Evolutionary conservation across 208 protist genomes (phyloP), one percentile per base, ranked within the genome.

Genomic region (Leishmania amazonensis): DNA sequence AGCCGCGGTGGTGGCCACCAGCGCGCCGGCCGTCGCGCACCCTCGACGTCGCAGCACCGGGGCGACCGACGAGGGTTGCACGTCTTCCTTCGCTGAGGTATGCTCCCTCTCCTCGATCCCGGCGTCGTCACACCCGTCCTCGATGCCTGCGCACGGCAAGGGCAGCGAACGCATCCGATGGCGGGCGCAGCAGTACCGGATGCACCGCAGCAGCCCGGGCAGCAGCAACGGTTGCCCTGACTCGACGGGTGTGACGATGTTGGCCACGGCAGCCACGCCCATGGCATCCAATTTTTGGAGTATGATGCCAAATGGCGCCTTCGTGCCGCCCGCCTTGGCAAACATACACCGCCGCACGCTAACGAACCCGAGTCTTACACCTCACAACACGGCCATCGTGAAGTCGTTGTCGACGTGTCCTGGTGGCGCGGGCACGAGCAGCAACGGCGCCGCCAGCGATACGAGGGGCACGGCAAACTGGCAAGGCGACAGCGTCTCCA

Each of bases 1-100:
- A 35, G 21, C 54, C 1, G 62, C 9, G 62, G 45, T 31, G 15
- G 42, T 21, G 19, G 0, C 9, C 17, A 40, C 60, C 40, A 13
- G 24, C 28, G 8, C 17, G 49, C 53, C 24, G 42, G 42, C 78
- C 28, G 78, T 53, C 2, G 58, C 54, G 21, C 60, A 80, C 58
- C 42, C 80, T 40, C 78, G 68, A 4, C 78, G 78, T 13, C 47
- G 54, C 42, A 67, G 62, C 17, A 53, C 72, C 0, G 83, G 78
- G 0, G 79, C 76, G 24, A 78, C 78, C 3, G 80, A 86, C 60
- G 38, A 83, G 38, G 78, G 83, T 35, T 76, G 75, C 79, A 86
- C 78, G 28, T 80, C 83, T 11, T 74, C 83, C 35, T 80, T 86
- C 42, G 83, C 76, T 19, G 53, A 65, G 73, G 38, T 75, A 5